A percentile compares a stretch with the other conserved stretches of the same genome.
phyloP scores from a whole-genome alignment of 1,284 basidiomycete species.

The Meripilus lineatus region DNA sequence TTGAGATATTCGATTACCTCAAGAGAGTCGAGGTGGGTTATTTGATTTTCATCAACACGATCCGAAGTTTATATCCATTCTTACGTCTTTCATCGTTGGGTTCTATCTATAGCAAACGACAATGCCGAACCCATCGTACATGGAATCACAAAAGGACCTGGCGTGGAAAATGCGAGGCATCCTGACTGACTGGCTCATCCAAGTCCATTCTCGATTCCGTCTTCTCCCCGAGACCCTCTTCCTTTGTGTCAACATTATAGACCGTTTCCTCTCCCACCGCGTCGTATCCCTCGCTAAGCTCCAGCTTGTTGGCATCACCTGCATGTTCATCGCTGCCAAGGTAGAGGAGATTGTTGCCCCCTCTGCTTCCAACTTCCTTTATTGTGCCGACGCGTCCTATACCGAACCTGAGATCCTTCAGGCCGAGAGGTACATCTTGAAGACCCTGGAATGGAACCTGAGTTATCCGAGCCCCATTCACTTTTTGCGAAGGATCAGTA shows the following conservation, averaged over 20 bases:
- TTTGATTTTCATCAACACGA: no score
- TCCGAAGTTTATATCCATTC: no score
- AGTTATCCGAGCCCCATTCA: constrained; percentile 93
- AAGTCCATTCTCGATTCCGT: constrained; percentile 92
- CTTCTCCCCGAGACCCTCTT: constrained; percentile 95
- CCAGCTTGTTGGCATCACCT: constrained; percentile 92
- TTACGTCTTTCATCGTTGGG: constrained; percentile 7
- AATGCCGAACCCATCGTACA: constrained; percentile 87
- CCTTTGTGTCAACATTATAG: constrained; percentile 92
- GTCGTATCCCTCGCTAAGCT: constrained; percentile 91
- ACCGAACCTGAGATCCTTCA: constrained; percentile 85
- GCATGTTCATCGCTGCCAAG: constrained; percentile 92
- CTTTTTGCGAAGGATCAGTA: constrained; percentile 88
- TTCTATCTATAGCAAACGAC: constrained; percentile 54
- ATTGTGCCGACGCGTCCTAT: constrained; percentile 88
- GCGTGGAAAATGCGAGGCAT: constrained; percentile 95
- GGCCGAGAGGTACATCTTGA: constrained; percentile 91
- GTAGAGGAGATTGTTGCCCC: constrained; percentile 96
- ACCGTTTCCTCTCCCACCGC: constrained; percentile 91
- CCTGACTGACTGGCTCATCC: constrained; percentile 95
- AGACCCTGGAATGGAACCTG: constrained; percentile 89
- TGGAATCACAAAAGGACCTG: constrained; percentile 86
- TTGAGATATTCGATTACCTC: constrained; percentile 93
- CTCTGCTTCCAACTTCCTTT: constrained; percentile 82
- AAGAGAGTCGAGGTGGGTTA: constrained; percentile 60